Evolutionary conservation across 768 basidiomycete genomes (phyloP), one percentile per base, ranked within the genome.

Genomic region (Hebeloma cylindrosporum): DNA sequence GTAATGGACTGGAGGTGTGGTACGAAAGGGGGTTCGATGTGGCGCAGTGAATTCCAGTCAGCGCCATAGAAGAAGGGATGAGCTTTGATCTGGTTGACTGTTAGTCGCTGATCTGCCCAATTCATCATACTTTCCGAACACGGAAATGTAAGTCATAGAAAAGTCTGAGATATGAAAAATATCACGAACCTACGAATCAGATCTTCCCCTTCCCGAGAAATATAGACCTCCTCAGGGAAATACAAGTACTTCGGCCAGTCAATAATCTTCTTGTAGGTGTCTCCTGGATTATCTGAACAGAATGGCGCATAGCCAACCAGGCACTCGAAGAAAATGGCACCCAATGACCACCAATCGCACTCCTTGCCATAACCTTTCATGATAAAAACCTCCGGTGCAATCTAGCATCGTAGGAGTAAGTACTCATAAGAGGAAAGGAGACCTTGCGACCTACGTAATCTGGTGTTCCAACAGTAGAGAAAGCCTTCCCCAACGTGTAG

Each of bases 291-390:
- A 61, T 97, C 93, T 3, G 93, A 83, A 68, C 95, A 99, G 78
- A 97, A 97, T 4, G 94, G 95, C 11, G 95, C 93, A 63, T 94
- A 98, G 49, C 95, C 95, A 52, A 97, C 93, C 26, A 99, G 74
- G 67, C 95, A 98, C 67, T 99, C 95, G 62, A 94, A 99, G 83
- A 94, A 96, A 65, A 99, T 98, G 4, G 95, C 94, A 9, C 95
- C 95, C 43, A 99, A 70, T 27, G 95, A 97, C 95, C 95, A 99
- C 95, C 95, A 99, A 67, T 99, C 95, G 61, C 95, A 98, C 67
- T 97, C 95, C 66, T 95, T 94, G 35, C 93, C 93, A 57, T 99
- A 99, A 4, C 95, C 95, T 61, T 95, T 88, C 72, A 95, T 86
- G 63, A 93, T 69, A 76, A 99, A 98, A 56, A 98, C 95, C 60